A percentile compares a stretch with the other conserved stretches of the same genome.
These are phyloP conservation scores for Saprolegnia parasitica DNA, from an alignment of 352 stramenopile genomes.

Conservation along the genomic window DNA sequence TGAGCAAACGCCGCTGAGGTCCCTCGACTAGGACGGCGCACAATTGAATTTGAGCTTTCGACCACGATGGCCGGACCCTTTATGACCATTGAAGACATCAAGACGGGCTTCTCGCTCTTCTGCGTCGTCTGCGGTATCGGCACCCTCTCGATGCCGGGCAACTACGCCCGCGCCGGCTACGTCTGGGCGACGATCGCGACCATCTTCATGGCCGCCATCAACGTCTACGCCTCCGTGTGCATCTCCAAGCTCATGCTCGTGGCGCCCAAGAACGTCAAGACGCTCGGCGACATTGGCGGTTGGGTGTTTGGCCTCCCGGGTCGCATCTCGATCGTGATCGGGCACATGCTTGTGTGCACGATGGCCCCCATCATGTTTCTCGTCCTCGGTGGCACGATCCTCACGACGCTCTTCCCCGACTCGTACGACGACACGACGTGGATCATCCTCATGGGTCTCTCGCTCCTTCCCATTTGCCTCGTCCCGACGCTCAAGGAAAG, in stretches of 20 bases:
- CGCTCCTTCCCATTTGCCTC: slow-evolving; percentile 45
- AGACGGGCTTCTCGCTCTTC: slow-evolving; percentile 32
- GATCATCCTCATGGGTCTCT: slow-evolving; percentile 61
- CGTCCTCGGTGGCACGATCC: slow-evolving; percentile 33
- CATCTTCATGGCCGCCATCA: slow-evolving; percentile 62
- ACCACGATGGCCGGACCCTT: slow-evolving; percentile 31
- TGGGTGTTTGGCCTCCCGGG: slow-evolving; percentile 48
- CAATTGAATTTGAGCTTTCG: slow-evolving; percentile 15
- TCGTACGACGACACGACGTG: slow-evolving; percentile 47
- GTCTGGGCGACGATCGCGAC: slow-evolving; percentile 44
- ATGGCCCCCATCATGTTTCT: slow-evolving; percentile 35
- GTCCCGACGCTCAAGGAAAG: slow-evolving; percentile 61
- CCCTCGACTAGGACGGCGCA: neutral
- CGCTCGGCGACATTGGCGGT: slow-evolving; percentile 54
- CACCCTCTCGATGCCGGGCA: slow-evolving; percentile 63
- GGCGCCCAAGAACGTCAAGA: slow-evolving; percentile 49
- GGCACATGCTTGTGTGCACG: slow-evolving; percentile 44
- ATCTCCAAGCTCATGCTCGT: slow-evolving; percentile 55
- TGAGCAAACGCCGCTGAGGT: neutral
- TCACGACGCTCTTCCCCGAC: slow-evolving; percentile 46
- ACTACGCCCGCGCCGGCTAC: slow-evolving; percentile 58
- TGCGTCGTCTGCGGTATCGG: slow-evolving; percentile 66
- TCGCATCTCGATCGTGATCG: slow-evolving; percentile 31
- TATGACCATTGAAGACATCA: slow-evolving; percentile 54
- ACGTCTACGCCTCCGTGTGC: slow-evolving; percentile 55